Evolutionary conservation across 1,284 basidiomycete species (phyloP), one percentile per base, ranked within the genome.

Genomic region (Inonotus obliquus): DNA sequence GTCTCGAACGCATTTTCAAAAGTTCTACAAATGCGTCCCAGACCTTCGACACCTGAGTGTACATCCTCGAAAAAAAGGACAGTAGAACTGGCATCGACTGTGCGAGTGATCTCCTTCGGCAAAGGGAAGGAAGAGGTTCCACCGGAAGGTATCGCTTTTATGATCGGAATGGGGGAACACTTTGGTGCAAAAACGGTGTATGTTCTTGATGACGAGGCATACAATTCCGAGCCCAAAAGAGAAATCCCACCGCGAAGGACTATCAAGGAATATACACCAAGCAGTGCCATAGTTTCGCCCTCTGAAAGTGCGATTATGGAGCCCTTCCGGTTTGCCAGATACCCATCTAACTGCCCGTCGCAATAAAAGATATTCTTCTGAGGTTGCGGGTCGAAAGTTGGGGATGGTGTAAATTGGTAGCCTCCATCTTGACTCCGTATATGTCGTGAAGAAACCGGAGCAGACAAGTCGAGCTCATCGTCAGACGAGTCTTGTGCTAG

Each of bases 91-190:
- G 56, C 65, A 66, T 61, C 66, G 21, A 52, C 41, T 51, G 49
- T 63, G 61, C 39, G 66, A 60, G 17, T 61, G 60, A 66, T 64
- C 58, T 35, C 27, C 19, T 49, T 32, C 27, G 53, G 55, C 13
- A 72, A 48, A 13, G 21, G 5, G 25, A 14, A 45, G 9, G 27
- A 53, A 41, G 59, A 45, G 19, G 59, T 39, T 35, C 53, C 53
- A 17, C 38, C 57, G 4, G 61, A 38, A 1, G 65, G n/a, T 51
- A 70, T 62, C 61, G 75, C 75, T 49, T 75, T 71, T 21, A 89
- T 71, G 19, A 81, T 67, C 2, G 89, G 87, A 6, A 92, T 70
- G 0, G 89, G 86, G 6, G 86, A 81, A 0, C 83, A 89, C 11
- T 81, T 78, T 0, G 88, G 86, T 1, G 88, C 85, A 67, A 83